Percentiles rank a stretch among this genome's conserved stretches.
Evolutionary conservation across 78 protist genomes (phyloP).

Genomic region (Pelomyxa schiedti): DNA sequence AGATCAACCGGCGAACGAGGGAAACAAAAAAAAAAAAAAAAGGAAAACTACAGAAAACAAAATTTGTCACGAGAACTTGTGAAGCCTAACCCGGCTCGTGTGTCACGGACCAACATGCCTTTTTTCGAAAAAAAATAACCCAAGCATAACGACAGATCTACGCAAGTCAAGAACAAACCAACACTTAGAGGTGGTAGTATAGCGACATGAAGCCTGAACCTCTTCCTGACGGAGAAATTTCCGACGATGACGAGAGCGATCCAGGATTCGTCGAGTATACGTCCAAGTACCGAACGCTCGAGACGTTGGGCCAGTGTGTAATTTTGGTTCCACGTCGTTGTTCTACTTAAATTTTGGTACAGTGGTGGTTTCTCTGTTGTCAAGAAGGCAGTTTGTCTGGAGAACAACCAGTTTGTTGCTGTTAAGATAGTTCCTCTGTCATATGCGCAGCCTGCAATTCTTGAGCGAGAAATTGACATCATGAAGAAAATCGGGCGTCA

Average conservation of each 20-base stretch:
- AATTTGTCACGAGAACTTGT: background rate
- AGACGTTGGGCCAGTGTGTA: background rate
- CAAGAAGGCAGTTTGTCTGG: background rate
- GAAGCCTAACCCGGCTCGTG: background rate
- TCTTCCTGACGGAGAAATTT: background rate
- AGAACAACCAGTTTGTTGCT: background rate
- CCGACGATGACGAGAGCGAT: background rate
- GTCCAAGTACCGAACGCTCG: background rate
- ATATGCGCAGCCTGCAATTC: background rate
- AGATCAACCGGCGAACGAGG: too few relatives aligned
- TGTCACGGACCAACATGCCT: background rate
- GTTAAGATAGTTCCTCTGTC: background rate
- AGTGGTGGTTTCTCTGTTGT: background rate
- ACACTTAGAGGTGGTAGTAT: too few relatives aligned
- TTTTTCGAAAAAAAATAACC: too few relatives aligned
- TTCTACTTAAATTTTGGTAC: background rate
- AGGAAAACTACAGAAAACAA: too few relatives aligned
- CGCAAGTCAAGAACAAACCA: too few relatives aligned
- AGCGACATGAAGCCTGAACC: background rate
- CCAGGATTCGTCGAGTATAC: background rate
- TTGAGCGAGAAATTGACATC: slow-evolving; percentile 33
- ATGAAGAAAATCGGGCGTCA: slow-evolving; percentile 16
- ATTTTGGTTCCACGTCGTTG: background rate
- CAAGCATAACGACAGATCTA: too few relatives aligned
- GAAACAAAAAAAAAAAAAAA: too few relatives aligned